Conservation (phyloP, 148 eudicot genomes). For the Fagopyrum esculentum region DNA sequence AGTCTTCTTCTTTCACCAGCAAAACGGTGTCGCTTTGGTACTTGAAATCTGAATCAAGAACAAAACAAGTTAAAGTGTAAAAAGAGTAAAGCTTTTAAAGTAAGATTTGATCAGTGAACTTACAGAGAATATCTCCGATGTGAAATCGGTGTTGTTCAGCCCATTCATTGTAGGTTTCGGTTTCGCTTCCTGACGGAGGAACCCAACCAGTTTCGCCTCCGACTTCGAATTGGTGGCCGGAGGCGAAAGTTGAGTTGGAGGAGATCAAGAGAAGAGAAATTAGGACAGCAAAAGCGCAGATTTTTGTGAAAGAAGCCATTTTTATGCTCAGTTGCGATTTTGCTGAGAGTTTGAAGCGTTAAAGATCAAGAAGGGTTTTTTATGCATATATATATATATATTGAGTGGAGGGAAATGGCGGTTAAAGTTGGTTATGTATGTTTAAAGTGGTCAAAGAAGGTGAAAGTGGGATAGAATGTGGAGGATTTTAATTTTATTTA, state of each 20-base stretch:
- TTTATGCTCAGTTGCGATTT: neutral
- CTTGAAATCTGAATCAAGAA: conserved; percentile 45
- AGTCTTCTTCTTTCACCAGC: conserved; percentile 38
- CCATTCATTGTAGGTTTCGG: conserved; percentile 15
- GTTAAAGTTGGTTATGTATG: neutral
- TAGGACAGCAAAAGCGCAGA: neutral
- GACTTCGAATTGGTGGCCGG: conserved; percentile 10
- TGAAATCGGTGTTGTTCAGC: conserved; percentile 12
- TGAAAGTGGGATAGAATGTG: conserved; percentile 7
- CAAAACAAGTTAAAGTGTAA: neutral
- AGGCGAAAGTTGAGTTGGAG: neutral
- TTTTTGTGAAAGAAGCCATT: neutral
- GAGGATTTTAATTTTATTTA: neutral
- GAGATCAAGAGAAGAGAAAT: neutral
- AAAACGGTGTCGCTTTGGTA: conserved; percentile 63
- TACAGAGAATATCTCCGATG: conserved; percentile 10
- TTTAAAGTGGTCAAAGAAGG: neutral
- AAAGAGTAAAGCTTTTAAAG: neutral
- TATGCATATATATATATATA: neutral
- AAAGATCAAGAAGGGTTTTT: neutral
- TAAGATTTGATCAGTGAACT: neutral
- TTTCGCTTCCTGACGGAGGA: neutral
- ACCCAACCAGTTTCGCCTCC: neutral
- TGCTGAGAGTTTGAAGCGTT: neutral
- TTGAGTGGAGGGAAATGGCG: neutral